Conservation (phyloP, 495 filamentous ascomycete species). For the Hypoxylon cercidicola region DNA sequence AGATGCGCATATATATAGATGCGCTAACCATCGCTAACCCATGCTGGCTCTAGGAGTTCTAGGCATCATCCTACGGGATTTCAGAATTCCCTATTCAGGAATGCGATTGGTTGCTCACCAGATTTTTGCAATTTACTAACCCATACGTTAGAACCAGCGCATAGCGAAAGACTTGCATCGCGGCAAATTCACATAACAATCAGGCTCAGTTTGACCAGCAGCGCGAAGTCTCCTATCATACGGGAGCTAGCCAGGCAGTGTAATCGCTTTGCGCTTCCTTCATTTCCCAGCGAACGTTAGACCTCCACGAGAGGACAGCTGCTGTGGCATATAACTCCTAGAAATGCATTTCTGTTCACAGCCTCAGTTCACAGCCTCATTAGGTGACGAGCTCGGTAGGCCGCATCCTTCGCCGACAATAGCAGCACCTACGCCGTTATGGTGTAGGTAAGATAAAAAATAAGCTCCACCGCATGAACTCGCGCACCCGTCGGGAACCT, state of each 20-base stretch:
- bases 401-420: not conserved
- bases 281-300: too few species aligned
- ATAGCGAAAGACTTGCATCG: not conserved
- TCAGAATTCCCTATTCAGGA: conserved; percentile 3
- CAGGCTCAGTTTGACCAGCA: too few species aligned
- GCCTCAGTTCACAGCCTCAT: not conserved
- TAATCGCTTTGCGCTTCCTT: too few species aligned
- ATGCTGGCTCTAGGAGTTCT: conserved; percentile 1
- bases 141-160: too few species aligned
- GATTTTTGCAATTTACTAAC: not conserved
- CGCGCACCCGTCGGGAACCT: not conserved
- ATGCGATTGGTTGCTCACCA: conserved; percentile 7
- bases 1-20: too few species aligned
- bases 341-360: not conserved
- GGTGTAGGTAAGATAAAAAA: not conserved
- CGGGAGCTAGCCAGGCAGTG: not conserved
- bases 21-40: not conserved
- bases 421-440: not conserved
- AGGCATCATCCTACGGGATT: conserved; percentile 24
- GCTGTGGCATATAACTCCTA: not conserved
- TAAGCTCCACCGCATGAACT: not conserved
- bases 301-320: not conserved
- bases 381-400: not conserved
- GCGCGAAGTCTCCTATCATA: not conserved
- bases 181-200: not conserved